A percentile compares a stretch with the other conserved stretches of the same genome.
phyloP scores from a whole-genome alignment of 2,329 filamentous ascomycete species.

The Scedosporium dehoogii region DNA sequence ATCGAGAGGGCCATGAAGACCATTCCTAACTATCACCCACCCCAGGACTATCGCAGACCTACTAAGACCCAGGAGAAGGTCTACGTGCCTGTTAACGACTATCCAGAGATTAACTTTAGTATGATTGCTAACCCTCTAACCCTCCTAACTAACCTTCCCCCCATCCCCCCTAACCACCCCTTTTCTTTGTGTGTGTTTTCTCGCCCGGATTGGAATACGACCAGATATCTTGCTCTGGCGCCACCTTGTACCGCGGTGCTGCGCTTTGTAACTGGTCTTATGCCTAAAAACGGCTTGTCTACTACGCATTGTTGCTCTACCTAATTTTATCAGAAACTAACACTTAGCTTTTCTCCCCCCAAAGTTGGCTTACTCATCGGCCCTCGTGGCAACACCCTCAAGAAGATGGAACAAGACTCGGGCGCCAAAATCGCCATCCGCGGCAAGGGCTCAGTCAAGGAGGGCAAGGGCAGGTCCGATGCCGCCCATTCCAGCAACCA shows the following conservation, averaged over 20 bases:
- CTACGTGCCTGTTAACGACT: conserved; percentile 99
- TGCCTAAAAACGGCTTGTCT: not conserved
- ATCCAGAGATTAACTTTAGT: conserved; percentile 99
- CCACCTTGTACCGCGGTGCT: not conserved
- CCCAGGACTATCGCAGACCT: conserved; percentile 94
- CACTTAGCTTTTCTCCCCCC: conserved; percentile 72
- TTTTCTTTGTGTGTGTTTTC: conserved; percentile 14
- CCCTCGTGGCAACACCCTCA: conserved; percentile 98
- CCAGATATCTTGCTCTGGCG: conserved; percentile 1
- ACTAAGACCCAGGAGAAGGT: conserved; percentile 99
- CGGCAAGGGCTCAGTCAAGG: conserved; percentile 98
- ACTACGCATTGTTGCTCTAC: conserved; percentile 13
- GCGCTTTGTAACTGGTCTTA: not conserved
- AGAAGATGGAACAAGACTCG: conserved; percentile 99
- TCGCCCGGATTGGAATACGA: conserved; percentile 3
- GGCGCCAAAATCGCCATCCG: conserved; percentile 98
- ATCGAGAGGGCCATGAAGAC: conserved; percentile 99
- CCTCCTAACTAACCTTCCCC: conserved; percentile 51
- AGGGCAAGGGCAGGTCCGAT: conserved; percentile 98
- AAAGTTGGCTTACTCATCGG: conserved; percentile 99
- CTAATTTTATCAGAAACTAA: conserved; percentile 58
- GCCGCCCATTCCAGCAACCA: conserved; percentile 99
- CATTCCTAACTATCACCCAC: conserved; percentile 98
- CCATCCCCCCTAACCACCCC: conserved; percentile 17
- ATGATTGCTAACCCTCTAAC: conserved; percentile 99